Conservation (phyloP, 768 basidiomycete species). For the Astraeus odoratus region DNA sequence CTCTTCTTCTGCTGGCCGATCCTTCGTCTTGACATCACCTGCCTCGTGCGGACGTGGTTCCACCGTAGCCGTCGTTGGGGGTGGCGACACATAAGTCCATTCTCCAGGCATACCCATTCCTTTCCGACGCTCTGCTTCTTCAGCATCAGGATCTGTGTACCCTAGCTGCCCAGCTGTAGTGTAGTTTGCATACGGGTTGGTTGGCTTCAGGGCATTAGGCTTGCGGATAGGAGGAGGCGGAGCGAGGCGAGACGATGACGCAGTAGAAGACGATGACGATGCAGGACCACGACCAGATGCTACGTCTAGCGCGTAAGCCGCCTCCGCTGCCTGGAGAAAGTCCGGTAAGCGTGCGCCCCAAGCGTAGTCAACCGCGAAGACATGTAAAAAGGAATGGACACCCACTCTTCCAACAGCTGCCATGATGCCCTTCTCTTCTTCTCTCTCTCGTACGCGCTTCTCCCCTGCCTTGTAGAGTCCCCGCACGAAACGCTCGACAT, state of each 20-base stretch:
- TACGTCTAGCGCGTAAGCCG: conserved; percentile 73
- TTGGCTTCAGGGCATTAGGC: conserved; percentile 43
- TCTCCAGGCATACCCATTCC: conserved; percentile 68
- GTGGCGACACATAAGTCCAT: conserved; percentile 61
- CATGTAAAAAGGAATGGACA: background rate
- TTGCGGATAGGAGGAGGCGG: conserved; percentile 26
- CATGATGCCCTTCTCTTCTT: conserved; percentile 87
- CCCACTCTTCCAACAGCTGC: conserved; percentile 71
- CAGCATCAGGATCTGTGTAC: conserved; percentile 69
- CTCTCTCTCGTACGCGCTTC: conserved; percentile 75
- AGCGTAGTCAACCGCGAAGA: background rate
- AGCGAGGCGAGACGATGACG: conserved; percentile 14
- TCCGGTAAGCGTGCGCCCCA: background rate
- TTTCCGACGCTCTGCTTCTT: conserved; percentile 53
- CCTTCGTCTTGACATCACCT: conserved; percentile 1
- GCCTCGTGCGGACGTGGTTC: background rate
- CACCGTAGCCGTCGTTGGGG: conserved; percentile 19
- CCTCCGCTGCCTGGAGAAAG: conserved; percentile 58
- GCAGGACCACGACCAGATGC: conserved; percentile 50
- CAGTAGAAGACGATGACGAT: conserved; percentile 18
- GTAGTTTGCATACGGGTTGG: conserved; percentile 76
- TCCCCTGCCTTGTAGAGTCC: conserved; percentile 91
- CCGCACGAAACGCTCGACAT: conserved; percentile 85
- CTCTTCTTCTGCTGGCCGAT: conserved; percentile 20
- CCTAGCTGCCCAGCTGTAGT: conserved; percentile 83